Percentiles rank a stretch among this genome's conserved stretches.
Conservation (phyloP, 225 moss, liverwort and hornwort species). For the Physcomitrium patens region DNA sequence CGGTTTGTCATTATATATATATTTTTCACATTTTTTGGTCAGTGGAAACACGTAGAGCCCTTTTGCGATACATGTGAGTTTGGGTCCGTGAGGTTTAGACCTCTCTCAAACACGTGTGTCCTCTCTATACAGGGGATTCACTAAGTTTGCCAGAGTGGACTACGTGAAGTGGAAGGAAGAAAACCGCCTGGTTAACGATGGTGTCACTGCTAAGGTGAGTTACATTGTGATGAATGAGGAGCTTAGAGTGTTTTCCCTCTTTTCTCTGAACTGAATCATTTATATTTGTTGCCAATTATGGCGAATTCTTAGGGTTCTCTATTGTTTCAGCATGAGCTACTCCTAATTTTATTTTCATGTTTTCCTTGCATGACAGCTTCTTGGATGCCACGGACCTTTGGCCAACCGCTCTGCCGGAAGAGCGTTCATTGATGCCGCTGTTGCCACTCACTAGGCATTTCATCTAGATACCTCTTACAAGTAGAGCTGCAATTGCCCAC, state of each 20-base stretch:
- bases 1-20: too few relatives aligned
- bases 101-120: too few relatives aligned
- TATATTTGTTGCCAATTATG: too few relatives aligned
- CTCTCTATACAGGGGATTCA: not conserved
- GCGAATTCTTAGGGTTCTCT: too few relatives aligned
- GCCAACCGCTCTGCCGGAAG: conserved; percentile 34
- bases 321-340: too few relatives aligned
- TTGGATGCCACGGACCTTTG: conserved; percentile 53
- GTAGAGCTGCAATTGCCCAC: too few relatives aligned
- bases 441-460: conserved; percentile 18
- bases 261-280: not conserved
- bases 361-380: conserved; percentile 34
- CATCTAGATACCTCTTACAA: too few relatives aligned
- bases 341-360: not conserved
- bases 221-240: not conserved
- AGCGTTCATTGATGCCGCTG: conserved; percentile 24
- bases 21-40: too few relatives aligned
- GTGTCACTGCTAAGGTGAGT: conserved; percentile 58
- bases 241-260: not conserved
- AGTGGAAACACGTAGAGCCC: conserved; percentile 32
- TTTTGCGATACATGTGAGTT: not conserved
- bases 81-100: too few relatives aligned
- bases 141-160: conserved; percentile 44
- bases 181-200: conserved; percentile 46
- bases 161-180: conserved; percentile 68